Base-by-base conservation (phyloP, 306 rosid species). In the Parietaria judaica region DNA sequence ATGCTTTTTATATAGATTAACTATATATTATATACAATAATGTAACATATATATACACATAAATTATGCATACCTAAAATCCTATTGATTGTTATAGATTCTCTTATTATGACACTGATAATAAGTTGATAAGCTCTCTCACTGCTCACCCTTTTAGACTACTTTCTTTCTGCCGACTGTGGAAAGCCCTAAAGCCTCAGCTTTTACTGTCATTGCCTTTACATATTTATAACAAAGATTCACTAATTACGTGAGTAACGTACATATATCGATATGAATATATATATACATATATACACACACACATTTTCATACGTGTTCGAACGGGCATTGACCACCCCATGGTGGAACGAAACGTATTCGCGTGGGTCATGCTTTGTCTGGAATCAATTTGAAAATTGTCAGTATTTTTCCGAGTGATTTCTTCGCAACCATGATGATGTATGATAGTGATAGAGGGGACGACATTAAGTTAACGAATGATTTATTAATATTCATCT, bases 111-210 rank as follows among this genome's bases (percentile, higher is more conserved):
- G 54, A 23, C 73, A 64, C 50, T 74, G 31, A 70, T 70, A 74
- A 66, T 61, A 38, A 74, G 52, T 66, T 68, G 78, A 80, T 82
- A 80, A 74, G 95, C 63, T 86, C 87, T 81, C 79, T 69, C 68
- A 79, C 79, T 79, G 78, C 95, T 86, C 81, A 71, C 72, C 58
- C 38, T 44, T 37, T 9, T 55, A 48, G 9, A 58, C 67, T 44
- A 67, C 77, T 31, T 61, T 67, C 75, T 72, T 65, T 56, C 67
- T 14, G 56, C 10, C 31, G 48, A 14, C 14, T 60, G 41, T 50
- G 61, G 59, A 52, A 54, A 23, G 31, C 31, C 31, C 43, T 62
- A 77, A 81, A 71, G 78, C 71, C 63, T 81, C 71, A 57, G 16
- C 74, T 65, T 76, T 65, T 53, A 66, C 60, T 39, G 52, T 58